These are phyloP conservation scores for Trichophyton schoenleinii DNA, from an alignment of 2,329 filamentous ascomycete genomes.

Conservation along the genomic window DNA sequence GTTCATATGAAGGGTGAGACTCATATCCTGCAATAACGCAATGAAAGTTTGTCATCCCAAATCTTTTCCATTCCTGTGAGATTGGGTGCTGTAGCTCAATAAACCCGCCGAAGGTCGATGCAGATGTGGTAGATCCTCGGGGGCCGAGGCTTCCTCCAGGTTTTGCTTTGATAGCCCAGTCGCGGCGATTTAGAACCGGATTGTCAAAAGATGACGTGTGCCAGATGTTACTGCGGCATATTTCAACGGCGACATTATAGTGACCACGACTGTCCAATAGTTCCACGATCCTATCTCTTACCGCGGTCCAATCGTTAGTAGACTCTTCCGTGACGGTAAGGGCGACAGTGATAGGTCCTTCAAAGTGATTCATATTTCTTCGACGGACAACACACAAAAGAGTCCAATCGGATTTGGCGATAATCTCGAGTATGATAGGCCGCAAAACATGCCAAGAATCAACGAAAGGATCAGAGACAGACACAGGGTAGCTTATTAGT, in stretches of 20 bases:
- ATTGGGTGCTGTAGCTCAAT: background rate
- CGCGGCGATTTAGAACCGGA: background rate
- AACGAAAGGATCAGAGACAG: background rate
- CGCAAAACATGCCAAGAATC: background rate
- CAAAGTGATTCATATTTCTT: background rate
- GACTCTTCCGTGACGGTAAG: background rate
- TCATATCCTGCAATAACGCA: background rate
- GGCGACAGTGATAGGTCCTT: background rate
- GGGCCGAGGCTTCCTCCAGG: background rate
- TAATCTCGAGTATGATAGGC: background rate
- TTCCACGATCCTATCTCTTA: background rate
- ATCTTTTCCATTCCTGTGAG: background rate
- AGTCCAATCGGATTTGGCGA: background rate
- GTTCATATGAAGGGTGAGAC: background rate
- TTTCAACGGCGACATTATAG: background rate
- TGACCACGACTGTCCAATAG: background rate
- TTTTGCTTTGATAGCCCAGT: background rate
- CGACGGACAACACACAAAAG: background rate
- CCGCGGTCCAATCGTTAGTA: background rate
- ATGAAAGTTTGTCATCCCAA: background rate
- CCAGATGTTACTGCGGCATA: background rate
- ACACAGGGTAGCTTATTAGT: background rate
- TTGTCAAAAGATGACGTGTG: background rate
- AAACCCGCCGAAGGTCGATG: background rate
- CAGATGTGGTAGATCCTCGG: background rate